Percentiles rank a stretch among this genome's conserved stretches.
phyloP scores from a whole-genome alignment of 2,329 filamentous ascomycete genomes.

The Hypoxylon sp. region DNA sequence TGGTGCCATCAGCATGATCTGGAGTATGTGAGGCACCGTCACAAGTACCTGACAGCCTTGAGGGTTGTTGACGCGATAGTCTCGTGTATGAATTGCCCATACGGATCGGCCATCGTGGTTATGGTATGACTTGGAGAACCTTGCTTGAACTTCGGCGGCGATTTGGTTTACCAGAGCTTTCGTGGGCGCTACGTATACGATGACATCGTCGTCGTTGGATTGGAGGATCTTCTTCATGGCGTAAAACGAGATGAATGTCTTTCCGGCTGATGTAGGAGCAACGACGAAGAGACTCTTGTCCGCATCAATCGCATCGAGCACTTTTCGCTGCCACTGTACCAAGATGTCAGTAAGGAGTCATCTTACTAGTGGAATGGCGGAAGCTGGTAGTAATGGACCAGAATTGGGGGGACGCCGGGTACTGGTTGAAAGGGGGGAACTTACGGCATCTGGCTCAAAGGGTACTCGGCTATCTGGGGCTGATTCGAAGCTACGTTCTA shows the following conservation, averaged over 20 bases:
- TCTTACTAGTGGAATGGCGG: no score
- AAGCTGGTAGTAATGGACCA: no score
- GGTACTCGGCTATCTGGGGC: conserved; percentile 73
- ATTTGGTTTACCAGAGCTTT: conserved; percentile 88
- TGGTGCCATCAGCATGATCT: conserved; percentile 79
- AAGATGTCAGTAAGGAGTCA: no score
- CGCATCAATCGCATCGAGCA: conserved; percentile 78
- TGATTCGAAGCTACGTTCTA: conserved; percentile 80
- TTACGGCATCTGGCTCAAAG: conserved; percentile 74
- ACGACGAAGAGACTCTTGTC: conserved; percentile 79
- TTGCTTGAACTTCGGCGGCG: conserved; percentile 79
- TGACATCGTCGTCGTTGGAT: conserved; percentile 73
- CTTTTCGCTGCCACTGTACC: conserved; percentile 73
- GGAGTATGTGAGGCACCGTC: conserved; percentile 81
- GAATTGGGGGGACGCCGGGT: no score
- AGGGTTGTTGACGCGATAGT: conserved; percentile 80
- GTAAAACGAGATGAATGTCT: conserved; percentile 87
- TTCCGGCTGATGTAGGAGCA: conserved; percentile 82
- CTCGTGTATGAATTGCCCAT: conserved; percentile 82
- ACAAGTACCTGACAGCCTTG: conserved; percentile 79
- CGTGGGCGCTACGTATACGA: conserved; percentile 84
- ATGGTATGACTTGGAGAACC: conserved; percentile 75
- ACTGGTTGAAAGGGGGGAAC: no score
- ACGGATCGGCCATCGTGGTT: conserved; percentile 71
- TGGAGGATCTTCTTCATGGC: conserved; percentile 82